Base-by-base conservation (phyloP, 345 rosid genomes). In the Barbarea vulgaris region DNA sequence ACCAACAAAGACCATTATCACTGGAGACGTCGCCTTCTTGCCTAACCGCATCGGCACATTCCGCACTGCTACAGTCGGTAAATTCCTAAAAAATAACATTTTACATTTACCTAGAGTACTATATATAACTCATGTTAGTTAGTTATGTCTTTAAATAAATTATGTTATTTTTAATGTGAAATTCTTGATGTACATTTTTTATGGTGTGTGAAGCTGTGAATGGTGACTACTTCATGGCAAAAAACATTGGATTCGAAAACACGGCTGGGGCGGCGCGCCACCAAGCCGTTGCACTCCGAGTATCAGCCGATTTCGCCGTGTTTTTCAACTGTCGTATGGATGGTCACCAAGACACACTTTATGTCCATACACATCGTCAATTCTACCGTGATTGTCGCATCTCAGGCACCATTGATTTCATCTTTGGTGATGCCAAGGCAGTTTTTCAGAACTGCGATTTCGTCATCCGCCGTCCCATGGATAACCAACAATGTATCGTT, bases 281-380 rank as follows among this genome's bases (percentile, higher is more conserved):
- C 55, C 97, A 89, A 66, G 93, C 97, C 0, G 97, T 92, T 1
- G 97, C 93, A 3, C 83, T 92, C 2, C 80, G 85, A 14, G 87
- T 86, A 3, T 81, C 85, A 12, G 72, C 87, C 0, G 91, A 92
- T 67, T 72, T 21, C 39, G 67, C 96, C 1, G 64, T 86, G 33
- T 85, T 90, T 71, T 77, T 68, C 83, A 83, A 86, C 67, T 90
- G 91, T 81, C 84, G 67, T 4, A 83, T 92, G 60, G 80, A 82
- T 12, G 96, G 86, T 2, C 83, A 80, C 76, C 92, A 88, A 74
- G 89, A 87, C 81, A 87, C 97, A 1, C 88, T 92, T 33, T 88
- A 90, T 75, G 77, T 70, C n/a, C 92, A 88, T 46, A 82, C 88
- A 9, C 84, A 88, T 76, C 81, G 91, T 59, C 96, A 92, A 54